Conservation (phyloP, 371 early-diverging fungal species). For the Mucor mucedo region DNA sequence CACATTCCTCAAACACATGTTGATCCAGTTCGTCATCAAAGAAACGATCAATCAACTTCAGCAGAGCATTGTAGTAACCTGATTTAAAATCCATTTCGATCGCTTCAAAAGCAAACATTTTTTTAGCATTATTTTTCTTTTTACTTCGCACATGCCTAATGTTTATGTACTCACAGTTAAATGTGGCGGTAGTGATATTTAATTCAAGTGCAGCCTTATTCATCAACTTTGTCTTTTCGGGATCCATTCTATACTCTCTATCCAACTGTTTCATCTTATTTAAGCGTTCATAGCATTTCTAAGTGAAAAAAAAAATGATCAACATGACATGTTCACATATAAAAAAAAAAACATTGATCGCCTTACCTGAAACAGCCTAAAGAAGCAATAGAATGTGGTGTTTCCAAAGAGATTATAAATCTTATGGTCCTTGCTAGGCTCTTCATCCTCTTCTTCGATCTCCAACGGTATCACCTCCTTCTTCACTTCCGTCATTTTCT, state of each 20-base stretch:
- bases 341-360: not conserved
- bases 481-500: constrained; percentile 6
- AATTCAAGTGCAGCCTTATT: constrained; percentile 59
- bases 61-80: constrained; percentile 75
- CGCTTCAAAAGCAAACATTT: constrained; percentile 4
- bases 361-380: constrained; percentile 82
- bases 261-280: constrained; percentile 76
- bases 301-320: not conserved
- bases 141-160: not conserved
- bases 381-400: constrained; percentile 82
- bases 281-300: constrained; percentile 67
- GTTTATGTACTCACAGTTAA: constrained; percentile 28
- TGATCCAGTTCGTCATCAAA: constrained; percentile 83
- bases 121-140: not conserved
- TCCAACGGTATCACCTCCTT: constrained; percentile 3
- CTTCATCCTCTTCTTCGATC: constrained; percentile 8
- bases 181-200: constrained; percentile 6
- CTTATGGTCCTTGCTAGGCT: constrained; percentile 30
- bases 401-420: constrained; percentile 73
- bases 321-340: not conserved
- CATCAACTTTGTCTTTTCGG: constrained; percentile 53
- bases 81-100: constrained; percentile 29
- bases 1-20: constrained; percentile 86
- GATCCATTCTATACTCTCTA: constrained; percentile 57
- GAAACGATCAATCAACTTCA: constrained; percentile 73